Evolutionary conservation across 495 filamentous ascomycete species (phyloP), one percentile per base, ranked within the genome.

Genomic region (Ramalina peruviana): DNA sequence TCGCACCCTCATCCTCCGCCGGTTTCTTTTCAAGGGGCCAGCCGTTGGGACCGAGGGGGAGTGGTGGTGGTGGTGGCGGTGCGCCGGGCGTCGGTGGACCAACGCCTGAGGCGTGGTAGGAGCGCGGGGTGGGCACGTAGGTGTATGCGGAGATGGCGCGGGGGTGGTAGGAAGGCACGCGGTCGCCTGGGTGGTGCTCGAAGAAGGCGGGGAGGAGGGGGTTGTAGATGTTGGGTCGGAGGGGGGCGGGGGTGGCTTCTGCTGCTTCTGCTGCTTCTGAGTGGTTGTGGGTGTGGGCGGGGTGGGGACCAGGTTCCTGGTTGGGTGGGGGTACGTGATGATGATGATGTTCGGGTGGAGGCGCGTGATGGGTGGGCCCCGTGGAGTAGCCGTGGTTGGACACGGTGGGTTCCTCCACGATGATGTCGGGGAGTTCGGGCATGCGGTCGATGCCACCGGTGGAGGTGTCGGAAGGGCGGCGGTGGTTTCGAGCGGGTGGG

Each of bases 21-120:
- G 37, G 30, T 10, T 43, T 43, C 43, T 59, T 59, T 21, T 59
- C 57, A 2, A 49, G 43, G 5, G 57, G 57, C 43, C 51, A 56
- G 27, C 48, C 54, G 20, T 56, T 56, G 19, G 51, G 43, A 49
- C 47, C 49, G 12, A 55, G 43, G 41, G 27, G 43, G 6, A 46
- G 51, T 15, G 30, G 9, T 33, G 30, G 30, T 33, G 12, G 30
- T 4, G 36, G 6, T 5, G 4, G 1, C 0, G 5, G 4, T 4
- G 19, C 26, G 12, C 37, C n/a, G 15, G 45, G 25, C 1, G 45
- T 27, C 12, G 26, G 25, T 21, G 27, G 26, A 13, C 26, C 33
- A 6, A 6, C 33, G 10, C 19, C 17, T 3, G 44, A 11, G 16
- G 3, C n/a, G 41, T 20, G 15, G 19, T 36, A 33, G 26, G 45